Evolutionary conservation across 179 eudicot genomes (phyloP), one percentile per base, ranked within the genome.

Genomic region (Pouteria campechiana): DNA sequence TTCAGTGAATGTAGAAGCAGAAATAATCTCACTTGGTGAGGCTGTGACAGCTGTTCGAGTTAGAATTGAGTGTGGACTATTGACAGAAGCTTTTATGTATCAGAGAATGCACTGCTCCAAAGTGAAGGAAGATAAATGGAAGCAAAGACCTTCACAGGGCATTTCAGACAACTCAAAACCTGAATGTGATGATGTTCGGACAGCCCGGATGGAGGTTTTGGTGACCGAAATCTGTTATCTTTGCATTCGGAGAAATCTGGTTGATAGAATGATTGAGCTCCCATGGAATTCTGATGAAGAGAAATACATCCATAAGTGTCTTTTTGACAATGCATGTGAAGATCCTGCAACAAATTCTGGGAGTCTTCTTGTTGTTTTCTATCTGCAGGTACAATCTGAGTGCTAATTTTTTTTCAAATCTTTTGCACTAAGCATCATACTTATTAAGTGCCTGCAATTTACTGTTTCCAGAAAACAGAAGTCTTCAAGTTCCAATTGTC

Each of bases 81-180:
- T 90, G 62, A 86, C 96, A 21, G 96, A 90, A 57, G 84, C 90
- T 41, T 90, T 86, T 53, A 82, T 87, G 96, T 79, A 86, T 56
- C 96, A 90, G 69, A 86, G 94, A 52, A 63, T 16, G 43, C 59
- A 76, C 28, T 82, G 94, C 68, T 49, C 55, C 30, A 82, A 71
- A 59, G 54, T 73, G 43, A 86, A 77, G 65, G 90, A 82, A 59
- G 73, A 69, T 46, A 76, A 73, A 48, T 18, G 42, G 44, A 74
- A 52, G 48, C 71, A 62, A 61, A 70, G 61, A 35, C 25, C 61
- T 13, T 48, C 59, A 2, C 36, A 48, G 22, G 62, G 60, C 34
- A 52, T 46, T 48, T 44, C 67, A 36, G 63, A 67, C 34, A 51
- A 52, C 44, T 20, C 50, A 19, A 69, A 70, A 32, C 78, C 41